Conservation (phyloP, 2,329 filamentous ascomycete genomes). For the Ophiostoma sp. region DNA sequence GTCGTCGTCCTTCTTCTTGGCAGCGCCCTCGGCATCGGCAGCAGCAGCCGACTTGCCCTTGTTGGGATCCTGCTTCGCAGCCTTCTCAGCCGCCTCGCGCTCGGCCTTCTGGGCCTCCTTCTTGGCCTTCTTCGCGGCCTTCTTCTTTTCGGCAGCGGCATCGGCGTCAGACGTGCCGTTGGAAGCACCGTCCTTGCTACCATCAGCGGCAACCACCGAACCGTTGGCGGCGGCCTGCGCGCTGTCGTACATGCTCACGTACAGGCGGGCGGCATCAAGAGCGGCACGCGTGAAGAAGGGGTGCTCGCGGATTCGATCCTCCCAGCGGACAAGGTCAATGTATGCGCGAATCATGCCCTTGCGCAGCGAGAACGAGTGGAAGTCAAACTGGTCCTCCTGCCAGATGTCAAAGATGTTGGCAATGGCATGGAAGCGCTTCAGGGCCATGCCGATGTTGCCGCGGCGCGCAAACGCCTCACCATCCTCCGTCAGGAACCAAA, state of each 20-base stretch:
- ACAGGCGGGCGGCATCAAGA: conserved; percentile 76
- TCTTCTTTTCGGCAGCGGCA: conserved; percentile 77
- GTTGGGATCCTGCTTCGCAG: conserved; percentile 79
- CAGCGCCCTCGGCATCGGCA: conserved; percentile 56
- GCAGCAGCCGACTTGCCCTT: conserved; percentile 63
- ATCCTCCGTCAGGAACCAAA: conserved; percentile 96
- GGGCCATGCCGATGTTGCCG: conserved; percentile 76
- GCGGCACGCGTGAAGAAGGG: conserved; percentile 89
- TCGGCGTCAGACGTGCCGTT: conserved; percentile 48
- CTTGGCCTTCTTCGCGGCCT: conserved; percentile 85
- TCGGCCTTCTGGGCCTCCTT: conserved; percentile 66
- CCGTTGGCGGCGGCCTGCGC: conserved; percentile 34
- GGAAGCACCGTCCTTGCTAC: conserved; percentile 46
- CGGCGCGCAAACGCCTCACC: conserved; percentile 84
- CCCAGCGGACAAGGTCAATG: conserved; percentile 95
- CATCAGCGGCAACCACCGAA: conserved; percentile 54
- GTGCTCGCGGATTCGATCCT: conserved; percentile 86
- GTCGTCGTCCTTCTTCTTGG: conserved; percentile 88
- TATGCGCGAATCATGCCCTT: conserved; percentile 96
- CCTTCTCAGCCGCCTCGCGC: conserved; percentile 75
- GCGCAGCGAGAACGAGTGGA: conserved; percentile 94
- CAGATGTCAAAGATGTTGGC: conserved; percentile 94
- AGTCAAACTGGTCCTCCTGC: conserved; percentile 99
- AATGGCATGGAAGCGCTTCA: conserved; percentile 89
- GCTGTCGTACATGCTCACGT: conserved; percentile 73